phyloP scores from a whole-genome alignment of 768 basidiomycete genomes.

The Boletus subparvulus region DNA sequence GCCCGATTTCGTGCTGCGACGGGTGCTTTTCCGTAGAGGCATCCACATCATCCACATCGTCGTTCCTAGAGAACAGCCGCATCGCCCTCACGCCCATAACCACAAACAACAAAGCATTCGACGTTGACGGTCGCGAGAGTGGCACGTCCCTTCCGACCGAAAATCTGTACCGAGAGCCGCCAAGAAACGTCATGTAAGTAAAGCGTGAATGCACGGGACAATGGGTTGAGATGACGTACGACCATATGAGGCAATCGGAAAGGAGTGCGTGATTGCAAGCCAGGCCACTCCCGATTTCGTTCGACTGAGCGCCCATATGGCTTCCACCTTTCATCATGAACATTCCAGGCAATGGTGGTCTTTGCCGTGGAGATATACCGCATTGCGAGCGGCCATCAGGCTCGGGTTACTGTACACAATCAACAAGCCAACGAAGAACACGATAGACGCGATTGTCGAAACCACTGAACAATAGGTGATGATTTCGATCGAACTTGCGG shows the following conservation, averaged over 20 bases:
- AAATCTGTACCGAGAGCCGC: conserved; percentile 9
- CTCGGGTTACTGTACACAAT: conserved; percentile 13
- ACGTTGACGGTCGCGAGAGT: not conserved
- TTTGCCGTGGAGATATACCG: conserved; percentile 1
- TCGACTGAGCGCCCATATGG: not conserved
- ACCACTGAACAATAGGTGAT: conserved; percentile 14
- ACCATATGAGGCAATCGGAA: conserved; percentile 16
- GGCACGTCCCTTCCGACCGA: not conserved
- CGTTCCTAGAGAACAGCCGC: not conserved
- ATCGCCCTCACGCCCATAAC: conserved; percentile 1
- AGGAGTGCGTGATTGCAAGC: conserved; percentile 15
- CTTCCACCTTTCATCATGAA: not conserved
- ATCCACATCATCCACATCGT: not conserved
- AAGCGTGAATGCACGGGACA: not conserved
- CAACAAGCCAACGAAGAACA: conserved; percentile 10
- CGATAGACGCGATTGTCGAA: too few relatives aligned
- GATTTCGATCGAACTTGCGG: not conserved
- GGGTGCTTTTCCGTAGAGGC: too few relatives aligned
- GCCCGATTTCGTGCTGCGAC: too few relatives aligned
- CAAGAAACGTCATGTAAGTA: not conserved
- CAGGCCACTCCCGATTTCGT: not conserved
- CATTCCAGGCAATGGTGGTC: too few relatives aligned
- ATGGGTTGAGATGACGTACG: conserved; percentile 3
- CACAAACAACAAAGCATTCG: conserved; percentile 1
- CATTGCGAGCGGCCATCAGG: not conserved